Conservation (phyloP, 148 eudicot genomes). For the Mesembryanthemum crystallinum region DNA sequence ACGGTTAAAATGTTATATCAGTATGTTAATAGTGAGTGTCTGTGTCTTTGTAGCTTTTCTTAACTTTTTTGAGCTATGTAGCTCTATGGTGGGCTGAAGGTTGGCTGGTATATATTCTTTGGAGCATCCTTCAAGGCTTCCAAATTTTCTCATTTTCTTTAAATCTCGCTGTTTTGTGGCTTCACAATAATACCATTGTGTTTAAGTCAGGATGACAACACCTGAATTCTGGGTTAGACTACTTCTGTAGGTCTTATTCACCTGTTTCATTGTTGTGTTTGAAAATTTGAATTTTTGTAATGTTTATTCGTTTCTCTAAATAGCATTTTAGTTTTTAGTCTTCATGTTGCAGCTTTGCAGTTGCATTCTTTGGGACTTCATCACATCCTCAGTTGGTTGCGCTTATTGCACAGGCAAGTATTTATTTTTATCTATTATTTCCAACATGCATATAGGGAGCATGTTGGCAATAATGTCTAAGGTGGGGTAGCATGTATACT, state of each 20-base stretch:
- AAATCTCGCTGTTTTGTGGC: neutral
- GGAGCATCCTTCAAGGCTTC: neutral
- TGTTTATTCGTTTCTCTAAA: neutral
- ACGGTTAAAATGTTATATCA: no score
- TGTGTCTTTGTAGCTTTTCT: no score
- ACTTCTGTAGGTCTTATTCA: neutral
- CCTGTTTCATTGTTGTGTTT: neutral
- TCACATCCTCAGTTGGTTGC: slow-evolving; percentile 83
- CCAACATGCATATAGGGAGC: neutral
- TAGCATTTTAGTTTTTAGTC: slow-evolving; percentile 5
- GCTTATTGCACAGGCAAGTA: slow-evolving; percentile 85
- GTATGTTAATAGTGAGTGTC: no score
- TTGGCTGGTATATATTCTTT: no score
- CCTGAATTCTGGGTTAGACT: neutral
- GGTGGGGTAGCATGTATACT: neutral
- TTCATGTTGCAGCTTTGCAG: slow-evolving; percentile 59
- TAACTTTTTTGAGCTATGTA: no score
- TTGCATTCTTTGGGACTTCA: slow-evolving; percentile 77
- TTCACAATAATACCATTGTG: neutral
- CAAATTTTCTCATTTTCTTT: neutral
- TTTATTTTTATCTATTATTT: slow-evolving; percentile 4
- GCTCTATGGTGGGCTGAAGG: no score
- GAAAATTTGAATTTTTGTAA: slow-evolving; percentile 1
- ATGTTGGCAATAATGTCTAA: neutral
- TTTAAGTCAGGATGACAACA: neutral